phyloP scores from a whole-genome alignment of 768 basidiomycete genomes.

The Pilatotrama ljubarskyi region DNA sequence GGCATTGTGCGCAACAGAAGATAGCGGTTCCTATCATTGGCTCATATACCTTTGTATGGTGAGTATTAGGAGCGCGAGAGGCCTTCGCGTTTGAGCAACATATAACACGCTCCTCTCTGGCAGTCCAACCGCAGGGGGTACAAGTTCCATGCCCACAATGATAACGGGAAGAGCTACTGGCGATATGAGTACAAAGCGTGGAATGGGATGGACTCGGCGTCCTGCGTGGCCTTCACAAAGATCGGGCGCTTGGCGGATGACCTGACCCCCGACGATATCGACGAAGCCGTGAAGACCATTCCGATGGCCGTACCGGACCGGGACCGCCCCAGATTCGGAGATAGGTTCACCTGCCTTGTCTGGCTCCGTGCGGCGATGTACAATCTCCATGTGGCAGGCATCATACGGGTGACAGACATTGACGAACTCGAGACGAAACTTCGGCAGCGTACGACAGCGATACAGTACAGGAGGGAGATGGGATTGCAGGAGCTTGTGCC shows the following conservation, averaged over 20 bases:
- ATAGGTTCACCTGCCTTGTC: neutral
- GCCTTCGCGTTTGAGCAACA: neutral
- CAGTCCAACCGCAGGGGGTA: neutral
- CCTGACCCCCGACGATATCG: neutral
- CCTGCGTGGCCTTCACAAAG: neutral
- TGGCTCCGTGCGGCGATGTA: neutral
- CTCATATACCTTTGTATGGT: neutral
- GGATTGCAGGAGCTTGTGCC: neutral
- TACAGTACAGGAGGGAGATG: neutral
- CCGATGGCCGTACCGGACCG: neutral
- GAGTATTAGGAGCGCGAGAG: neutral
- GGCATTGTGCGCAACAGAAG: neutral
- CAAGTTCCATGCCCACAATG: neutral
- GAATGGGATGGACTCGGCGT: neutral
- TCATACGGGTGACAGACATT: neutral
- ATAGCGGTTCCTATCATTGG: neutral
- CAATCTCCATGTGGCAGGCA: neutral
- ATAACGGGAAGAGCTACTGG: neutral
- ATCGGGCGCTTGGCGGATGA: neutral
- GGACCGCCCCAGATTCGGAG: neutral
- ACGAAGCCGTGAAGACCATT: neutral
- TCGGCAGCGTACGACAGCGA: neutral
- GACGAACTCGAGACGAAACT: neutral
- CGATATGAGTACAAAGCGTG: neutral
- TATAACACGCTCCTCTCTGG: no score